phyloP scores from a whole-genome alignment of 176 grass and related monocot genomes.

The Raddia distichophylla region DNA sequence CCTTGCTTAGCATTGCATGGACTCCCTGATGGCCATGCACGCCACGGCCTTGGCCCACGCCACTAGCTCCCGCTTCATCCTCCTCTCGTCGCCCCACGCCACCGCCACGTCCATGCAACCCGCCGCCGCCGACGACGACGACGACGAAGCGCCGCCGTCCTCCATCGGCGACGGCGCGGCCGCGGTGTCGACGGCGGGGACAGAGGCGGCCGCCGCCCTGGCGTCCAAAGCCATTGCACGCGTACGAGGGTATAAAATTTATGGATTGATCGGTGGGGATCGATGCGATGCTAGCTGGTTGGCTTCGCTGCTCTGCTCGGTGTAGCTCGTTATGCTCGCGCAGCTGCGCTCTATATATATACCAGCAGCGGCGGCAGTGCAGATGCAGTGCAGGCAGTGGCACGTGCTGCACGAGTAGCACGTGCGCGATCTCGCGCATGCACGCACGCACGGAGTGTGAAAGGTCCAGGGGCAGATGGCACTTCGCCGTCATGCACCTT shows the following conservation, averaged over 20 bases:
- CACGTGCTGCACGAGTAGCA: not conserved
- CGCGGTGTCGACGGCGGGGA: not conserved
- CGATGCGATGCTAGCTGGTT: not conserved
- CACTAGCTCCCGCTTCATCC: constrained; percentile 64
- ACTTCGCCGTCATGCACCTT: too few relatives aligned
- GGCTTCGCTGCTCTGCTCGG: not conserved
- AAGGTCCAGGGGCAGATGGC: too few relatives aligned
- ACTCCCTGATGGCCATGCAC: constrained; percentile 63
- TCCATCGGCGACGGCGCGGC: not conserved
- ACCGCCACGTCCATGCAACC: not conserved
- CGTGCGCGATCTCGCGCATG: not conserved
- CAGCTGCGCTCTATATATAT: not conserved
- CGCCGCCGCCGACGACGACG: not conserved
- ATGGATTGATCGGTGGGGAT: not conserved
- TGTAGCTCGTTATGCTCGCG: not conserved
- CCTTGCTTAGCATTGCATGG: constrained; percentile 16
- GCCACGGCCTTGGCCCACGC: constrained; percentile 82
- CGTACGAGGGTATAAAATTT: not conserved
- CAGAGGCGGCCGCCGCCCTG: not conserved
- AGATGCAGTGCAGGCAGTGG: not conserved
- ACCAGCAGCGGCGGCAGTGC: not conserved
- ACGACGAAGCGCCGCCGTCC: not conserved
- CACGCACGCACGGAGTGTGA: not conserved
- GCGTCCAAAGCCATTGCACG: constrained; percentile 40
- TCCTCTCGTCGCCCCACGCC: constrained; percentile 57